phyloP scores from a whole-genome alignment of 164 flowering plant species.

The Saururus chinensis region DNA sequence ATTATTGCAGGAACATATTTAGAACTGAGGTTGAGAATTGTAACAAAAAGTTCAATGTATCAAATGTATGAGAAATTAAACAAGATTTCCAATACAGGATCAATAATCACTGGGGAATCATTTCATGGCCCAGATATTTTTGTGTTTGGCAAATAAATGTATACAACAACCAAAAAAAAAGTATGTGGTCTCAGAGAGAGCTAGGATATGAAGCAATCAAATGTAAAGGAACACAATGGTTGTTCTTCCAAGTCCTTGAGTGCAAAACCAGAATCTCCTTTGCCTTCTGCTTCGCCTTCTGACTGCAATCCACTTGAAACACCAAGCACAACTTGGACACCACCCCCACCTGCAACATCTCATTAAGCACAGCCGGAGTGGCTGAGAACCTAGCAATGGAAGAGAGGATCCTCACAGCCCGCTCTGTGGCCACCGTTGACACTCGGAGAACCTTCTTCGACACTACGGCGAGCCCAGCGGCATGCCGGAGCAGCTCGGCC shows the following conservation, averaged over 20 bases:
- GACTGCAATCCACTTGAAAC: slow-evolving; percentile 41
- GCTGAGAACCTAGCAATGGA: slow-evolving; percentile 47
- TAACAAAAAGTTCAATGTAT: no score
- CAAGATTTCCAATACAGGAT: no score
- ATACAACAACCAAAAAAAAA: neutral
- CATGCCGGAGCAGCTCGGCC: slow-evolving; percentile 50
- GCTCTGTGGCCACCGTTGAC: slow-evolving; percentile 50
- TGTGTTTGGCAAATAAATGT: neutral
- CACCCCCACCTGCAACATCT: slow-evolving; percentile 77
- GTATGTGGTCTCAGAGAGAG: slow-evolving; percentile 3
- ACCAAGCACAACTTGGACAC: slow-evolving; percentile 76
- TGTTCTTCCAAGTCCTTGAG: slow-evolving; percentile 60
- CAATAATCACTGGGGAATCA: no score
- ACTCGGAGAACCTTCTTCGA: slow-evolving; percentile 79
- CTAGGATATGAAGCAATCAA: slow-evolving; percentile 46
- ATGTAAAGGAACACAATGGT: slow-evolving; percentile 49
- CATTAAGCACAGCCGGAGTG: slow-evolving; percentile 43
- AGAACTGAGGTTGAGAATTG: no score
- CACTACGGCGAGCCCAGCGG: slow-evolving; percentile 62
- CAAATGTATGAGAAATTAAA: no score
- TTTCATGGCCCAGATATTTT: neutral
- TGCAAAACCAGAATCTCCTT: slow-evolving; percentile 57
- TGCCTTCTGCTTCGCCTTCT: slow-evolving; percentile 56
- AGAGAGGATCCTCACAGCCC: slow-evolving; percentile 50
- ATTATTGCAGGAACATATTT: no score